Evolutionary conservation across 352 stramenopile genomes (phyloP), one percentile per base, ranked within the genome.

Genomic region (Phytophthora pseudosyringae): DNA sequence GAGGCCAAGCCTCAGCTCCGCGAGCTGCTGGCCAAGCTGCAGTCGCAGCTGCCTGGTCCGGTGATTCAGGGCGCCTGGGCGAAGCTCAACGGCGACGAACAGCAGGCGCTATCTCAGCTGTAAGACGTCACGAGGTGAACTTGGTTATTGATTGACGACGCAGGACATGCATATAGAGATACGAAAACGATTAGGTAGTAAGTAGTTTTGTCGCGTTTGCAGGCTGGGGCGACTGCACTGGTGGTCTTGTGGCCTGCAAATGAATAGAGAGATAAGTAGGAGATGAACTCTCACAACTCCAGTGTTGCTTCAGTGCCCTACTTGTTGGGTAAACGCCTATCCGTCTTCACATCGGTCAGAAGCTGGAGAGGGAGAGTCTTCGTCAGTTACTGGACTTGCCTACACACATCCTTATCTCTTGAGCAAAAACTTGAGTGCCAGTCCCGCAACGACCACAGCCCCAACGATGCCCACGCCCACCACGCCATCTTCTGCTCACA

Each of bases 341-440:
- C 13, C 28, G 15, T 62, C 11, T 3, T 38, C n/a, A 38, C 7
- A 44, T 43, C 43, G 45, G 38, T 48, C 21, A n/a, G 56, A 57
- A 50, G 54, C 53, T 45, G 47, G 43, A 46, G 45, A 57, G 25
- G 7, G 18, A 44, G 49, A 21, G 49, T 31, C 29, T 26, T 43
- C 38, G 16, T 49, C 39, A 66, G 40, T 60, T 63, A 55, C 52
- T 63, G 47, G 38, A 56, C 44, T 31, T 53, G 52, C 25, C 39
- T 46, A 50, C 57, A 47, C 31, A 33, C 26, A 44, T 65, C 47
- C 53, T 90, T 78, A 93, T 76, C 79, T 73, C 59, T 88, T 88
- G 44, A 93, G 65, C 56, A 93, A 69, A 62, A 93, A 64, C 67
- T 88, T 89, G 32, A 93, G 71, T 51, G 79, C 84, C 33, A 93